A percentile compares a stretch with the other conserved stretches of the same genome.
phyloP scores from a whole-genome alignment of 495 filamentous ascomycete species.

The Talaromyces adpressus region DNA sequence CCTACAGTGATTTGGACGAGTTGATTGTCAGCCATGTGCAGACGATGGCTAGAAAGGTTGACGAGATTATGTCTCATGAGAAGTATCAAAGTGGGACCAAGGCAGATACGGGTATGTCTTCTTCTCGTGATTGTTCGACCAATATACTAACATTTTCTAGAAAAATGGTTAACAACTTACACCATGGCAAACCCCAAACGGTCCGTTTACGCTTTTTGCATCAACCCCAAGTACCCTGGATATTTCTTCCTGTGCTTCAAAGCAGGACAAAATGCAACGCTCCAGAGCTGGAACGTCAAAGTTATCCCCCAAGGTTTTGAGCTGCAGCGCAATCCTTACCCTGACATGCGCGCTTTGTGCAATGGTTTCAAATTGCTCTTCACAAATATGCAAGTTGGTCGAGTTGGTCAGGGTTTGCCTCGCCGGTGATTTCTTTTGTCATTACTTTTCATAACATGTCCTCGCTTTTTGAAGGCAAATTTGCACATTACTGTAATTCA shows the following conservation, averaged over 20 bases:
- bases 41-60: slow-evolving; percentile 95
- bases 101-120: slow-evolving; percentile 71
- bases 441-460: neutral
- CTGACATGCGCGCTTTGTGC: slow-evolving; percentile 87
- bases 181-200: slow-evolving; percentile 92
- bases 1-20: slow-evolving; percentile 93
- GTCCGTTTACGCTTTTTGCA: slow-evolving; percentile 89
- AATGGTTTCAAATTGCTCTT: slow-evolving; percentile 75
- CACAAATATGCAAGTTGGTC: slow-evolving; percentile 42
- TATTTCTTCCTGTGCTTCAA: slow-evolving; percentile 97
- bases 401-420: slow-evolving; percentile 7
- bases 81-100: slow-evolving; percentile 79
- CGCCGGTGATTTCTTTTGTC: slow-evolving; percentile 6
- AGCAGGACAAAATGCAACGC: slow-evolving; percentile 62
- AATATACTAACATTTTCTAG: slow-evolving; percentile 43
- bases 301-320: slow-evolving; percentile 87
- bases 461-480: neutral
- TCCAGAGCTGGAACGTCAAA: slow-evolving; percentile 81
- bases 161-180: slow-evolving; percentile 92
- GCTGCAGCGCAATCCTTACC: slow-evolving; percentile 76
- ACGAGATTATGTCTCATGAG: slow-evolving; percentile 88
- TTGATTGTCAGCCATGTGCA: slow-evolving; percentile 95
- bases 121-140: slow-evolving; percentile 4
- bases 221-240: slow-evolving; percentile 83
- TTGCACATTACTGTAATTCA: neutral